Evolutionary conservation across 1,284 basidiomycete genomes (phyloP).

Genomic region (Ganoderma lingzhi): DNA sequence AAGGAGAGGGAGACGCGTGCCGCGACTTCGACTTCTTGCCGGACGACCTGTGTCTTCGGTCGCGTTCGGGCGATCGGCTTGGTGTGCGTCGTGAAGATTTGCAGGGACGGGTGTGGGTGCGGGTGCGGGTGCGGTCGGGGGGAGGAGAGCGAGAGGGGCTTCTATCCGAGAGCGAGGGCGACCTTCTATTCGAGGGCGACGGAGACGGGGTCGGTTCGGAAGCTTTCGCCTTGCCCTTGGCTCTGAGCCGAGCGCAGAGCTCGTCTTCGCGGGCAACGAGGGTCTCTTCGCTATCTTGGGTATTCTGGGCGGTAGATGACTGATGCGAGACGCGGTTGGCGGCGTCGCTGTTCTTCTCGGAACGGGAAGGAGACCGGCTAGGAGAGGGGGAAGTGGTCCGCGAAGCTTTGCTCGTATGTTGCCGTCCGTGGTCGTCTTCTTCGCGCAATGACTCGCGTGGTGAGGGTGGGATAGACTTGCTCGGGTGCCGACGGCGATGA

Average conservation of each 20-base stretch:
- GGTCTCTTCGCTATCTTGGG: slow-evolving; percentile 11
- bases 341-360: background rate
- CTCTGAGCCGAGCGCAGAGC: slow-evolving; percentile 40
- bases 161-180: background rate
- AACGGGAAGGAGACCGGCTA: background rate
- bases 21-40: slow-evolving; percentile 14
- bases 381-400: slow-evolving; percentile 12
- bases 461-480: slow-evolving; percentile 16
- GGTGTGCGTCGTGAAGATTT: background rate
- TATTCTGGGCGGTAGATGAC: slow-evolving; percentile 18
- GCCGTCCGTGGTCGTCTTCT: slow-evolving; percentile 12
- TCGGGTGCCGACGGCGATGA: slow-evolving; percentile 35
- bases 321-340: slow-evolving; percentile 13
- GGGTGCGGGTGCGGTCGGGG: slow-evolving; percentile 18
- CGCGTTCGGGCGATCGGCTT: slow-evolving; percentile 4
- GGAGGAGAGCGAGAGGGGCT: slow-evolving; percentile 17
- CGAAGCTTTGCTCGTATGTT: background rate
- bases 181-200: background rate
- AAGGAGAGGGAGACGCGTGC: slow-evolving; percentile 23
- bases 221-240: slow-evolving; percentile 41
- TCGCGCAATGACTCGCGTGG: background rate
- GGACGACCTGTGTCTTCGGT: slow-evolving; percentile 14
- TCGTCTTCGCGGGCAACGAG: slow-evolving; percentile 33
- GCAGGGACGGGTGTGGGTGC: slow-evolving; percentile 13
- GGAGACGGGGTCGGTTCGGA: slow-evolving; percentile 19